phyloP scores from a whole-genome alignment of 192 early-diverging fungal species.

The Chytriomyces sp. region DNA sequence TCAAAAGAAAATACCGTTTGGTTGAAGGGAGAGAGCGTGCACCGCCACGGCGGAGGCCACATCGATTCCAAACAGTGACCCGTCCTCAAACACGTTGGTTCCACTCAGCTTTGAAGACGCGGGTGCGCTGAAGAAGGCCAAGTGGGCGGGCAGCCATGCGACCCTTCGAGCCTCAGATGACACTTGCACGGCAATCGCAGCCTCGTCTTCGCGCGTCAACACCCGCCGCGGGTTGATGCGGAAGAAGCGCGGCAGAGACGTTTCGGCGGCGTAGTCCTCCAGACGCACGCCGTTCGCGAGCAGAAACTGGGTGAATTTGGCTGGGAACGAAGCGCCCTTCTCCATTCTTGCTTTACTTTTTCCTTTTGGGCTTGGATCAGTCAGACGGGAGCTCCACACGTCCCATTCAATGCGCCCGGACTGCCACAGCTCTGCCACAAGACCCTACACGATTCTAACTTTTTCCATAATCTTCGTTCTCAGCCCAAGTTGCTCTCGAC shows the following conservation, averaged over 20 bases:
- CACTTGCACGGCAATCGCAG: conserved; percentile 42
- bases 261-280: conserved; percentile 57
- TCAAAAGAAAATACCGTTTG: conserved; percentile 31
- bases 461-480: too few species aligned
- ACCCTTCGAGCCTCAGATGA: conserved; percentile 51
- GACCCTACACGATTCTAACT: too few species aligned
- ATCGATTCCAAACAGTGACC: conserved; percentile 71
- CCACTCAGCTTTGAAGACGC: conserved; percentile 37
- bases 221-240: conserved; percentile 57
- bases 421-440: too few species aligned
- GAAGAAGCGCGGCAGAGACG: conserved; percentile 72
- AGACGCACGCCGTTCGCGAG: conserved; percentile 70
- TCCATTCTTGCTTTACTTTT: neutral
- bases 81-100: conserved; percentile 28
- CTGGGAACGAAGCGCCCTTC: neutral
- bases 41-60: conserved; percentile 85
- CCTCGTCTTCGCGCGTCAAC: conserved; percentile 40
- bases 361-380: too few species aligned
- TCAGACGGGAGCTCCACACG: too few species aligned
- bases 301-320: conserved; percentile 68
- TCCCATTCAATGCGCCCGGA: too few species aligned
- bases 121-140: conserved; percentile 59
- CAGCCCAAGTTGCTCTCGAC: too few species aligned
- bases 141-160: conserved; percentile 17
- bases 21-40: conserved; percentile 68